Percentiles rank a stretch among this genome's conserved stretches.
Conservation (phyloP, 2,329 filamentous ascomycete genomes). For the Plenodomus lindquistii region DNA sequence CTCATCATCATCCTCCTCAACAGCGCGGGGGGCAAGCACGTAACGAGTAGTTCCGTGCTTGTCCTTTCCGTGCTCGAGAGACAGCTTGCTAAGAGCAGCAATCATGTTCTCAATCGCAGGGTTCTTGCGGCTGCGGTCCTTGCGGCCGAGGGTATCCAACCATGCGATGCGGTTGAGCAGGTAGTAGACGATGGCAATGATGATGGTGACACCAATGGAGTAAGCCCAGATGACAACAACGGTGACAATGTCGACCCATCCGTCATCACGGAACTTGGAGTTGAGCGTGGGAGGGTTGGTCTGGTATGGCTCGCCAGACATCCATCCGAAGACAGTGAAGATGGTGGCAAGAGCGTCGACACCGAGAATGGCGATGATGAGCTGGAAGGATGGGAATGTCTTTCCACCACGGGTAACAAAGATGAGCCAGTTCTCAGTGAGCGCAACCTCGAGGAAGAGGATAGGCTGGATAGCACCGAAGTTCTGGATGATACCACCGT, state of each 20-base stretch:
- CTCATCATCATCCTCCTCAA: constrained; percentile 56
- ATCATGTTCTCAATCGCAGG: constrained; percentile 70
- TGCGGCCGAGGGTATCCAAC: constrained; percentile 66
- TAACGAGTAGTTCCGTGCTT: constrained; percentile 52
- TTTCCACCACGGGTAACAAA: constrained; percentile 63
- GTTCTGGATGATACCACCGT: constrained; percentile 75
- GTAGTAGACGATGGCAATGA: constrained; percentile 68
- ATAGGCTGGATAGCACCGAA: constrained; percentile 76
- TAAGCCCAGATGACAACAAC: constrained; percentile 68
- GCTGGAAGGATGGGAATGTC: constrained; percentile 75
- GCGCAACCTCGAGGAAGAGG: constrained; percentile 57
- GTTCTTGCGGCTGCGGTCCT: constrained; percentile 64
- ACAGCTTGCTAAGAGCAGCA: constrained; percentile 65
- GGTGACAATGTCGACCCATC: constrained; percentile 65
- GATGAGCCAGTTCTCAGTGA: constrained; percentile 60
- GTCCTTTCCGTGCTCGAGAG: constrained; percentile 62
- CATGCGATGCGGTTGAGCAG: constrained; percentile 62
- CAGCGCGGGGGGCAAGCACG: constrained; percentile 50
- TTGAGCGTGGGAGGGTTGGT: constrained; percentile 48
- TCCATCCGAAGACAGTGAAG: constrained; percentile 76
- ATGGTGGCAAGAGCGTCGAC: constrained; percentile 74
- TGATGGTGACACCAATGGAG: constrained; percentile 67
- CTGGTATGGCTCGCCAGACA: constrained; percentile 57
- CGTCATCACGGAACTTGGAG: constrained; percentile 50
- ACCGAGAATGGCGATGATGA: constrained; percentile 70